Percentiles rank a stretch among this genome's conserved stretches.
Evolutionary conservation across 2,329 filamentous ascomycete genomes (phyloP).

Genomic region (Trichoderma cornu-damae): DNA sequence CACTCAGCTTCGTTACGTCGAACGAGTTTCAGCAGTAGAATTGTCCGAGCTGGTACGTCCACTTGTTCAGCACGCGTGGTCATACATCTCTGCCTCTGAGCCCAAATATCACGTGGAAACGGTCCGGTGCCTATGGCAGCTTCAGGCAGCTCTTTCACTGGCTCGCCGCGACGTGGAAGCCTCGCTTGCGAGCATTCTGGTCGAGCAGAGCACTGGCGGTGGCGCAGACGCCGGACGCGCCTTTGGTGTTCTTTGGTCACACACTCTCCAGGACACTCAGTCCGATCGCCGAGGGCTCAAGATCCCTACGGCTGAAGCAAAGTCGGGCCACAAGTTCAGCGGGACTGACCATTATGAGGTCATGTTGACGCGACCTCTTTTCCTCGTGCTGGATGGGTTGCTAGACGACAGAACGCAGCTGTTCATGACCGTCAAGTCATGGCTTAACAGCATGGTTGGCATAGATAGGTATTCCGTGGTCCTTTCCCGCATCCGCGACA

Average conservation of each 20-base stretch:
- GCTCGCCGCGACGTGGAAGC: constrained; percentile 73
- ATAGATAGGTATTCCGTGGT: constrained; percentile 52
- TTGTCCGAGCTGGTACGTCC: constrained; percentile 60
- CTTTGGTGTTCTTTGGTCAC: constrained; percentile 78
- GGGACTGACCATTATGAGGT: constrained; percentile 61
- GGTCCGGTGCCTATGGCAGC: constrained; percentile 76
- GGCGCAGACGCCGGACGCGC: constrained; percentile 58
- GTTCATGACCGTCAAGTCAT: constrained; percentile 71
- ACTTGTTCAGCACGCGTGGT: constrained; percentile 71
- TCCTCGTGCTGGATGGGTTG: constrained; percentile 75
- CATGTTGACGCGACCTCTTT: constrained; percentile 74
- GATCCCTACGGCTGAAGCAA: constrained; percentile 34
- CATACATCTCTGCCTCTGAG: constrained; percentile 70
- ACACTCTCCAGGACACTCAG: constrained; percentile 60
- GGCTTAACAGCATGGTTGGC: constrained; percentile 65
- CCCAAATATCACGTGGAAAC: constrained; percentile 95
- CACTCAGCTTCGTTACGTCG: constrained; percentile 50
- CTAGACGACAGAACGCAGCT: constrained; percentile 66
- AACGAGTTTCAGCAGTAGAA: constrained; percentile 48
- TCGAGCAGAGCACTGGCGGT: constrained; percentile 40
- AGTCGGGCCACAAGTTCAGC: constrained; percentile 40
- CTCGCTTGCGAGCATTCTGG: constrained; percentile 64
- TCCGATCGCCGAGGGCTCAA: constrained; percentile 49
- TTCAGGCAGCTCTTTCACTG: constrained; percentile 67
- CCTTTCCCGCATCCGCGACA: background rate